phyloP scores from a whole-genome alignment of 345 rosid genomes.

The Aquilaria sinensis region DNA sequence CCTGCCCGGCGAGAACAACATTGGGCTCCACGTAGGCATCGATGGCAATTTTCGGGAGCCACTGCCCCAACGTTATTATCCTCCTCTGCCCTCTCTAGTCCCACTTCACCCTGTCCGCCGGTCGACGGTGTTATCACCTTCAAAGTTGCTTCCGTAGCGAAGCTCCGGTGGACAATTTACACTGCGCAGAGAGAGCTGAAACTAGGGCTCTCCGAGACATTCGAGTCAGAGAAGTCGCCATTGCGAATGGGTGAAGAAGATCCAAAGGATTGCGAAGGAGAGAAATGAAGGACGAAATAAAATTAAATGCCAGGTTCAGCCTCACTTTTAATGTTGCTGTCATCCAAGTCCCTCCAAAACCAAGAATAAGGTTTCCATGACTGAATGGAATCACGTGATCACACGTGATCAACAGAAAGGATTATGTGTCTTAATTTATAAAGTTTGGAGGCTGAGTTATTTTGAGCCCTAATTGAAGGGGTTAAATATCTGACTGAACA shows the following conservation, averaged over 20 bases:
- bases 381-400: no score
- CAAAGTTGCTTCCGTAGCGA: constrained; percentile 26
- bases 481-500: no score
- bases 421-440: no score
- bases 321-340: no score
- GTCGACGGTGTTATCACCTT: constrained; percentile 49
- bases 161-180: constrained; percentile 19
- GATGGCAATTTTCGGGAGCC: constrained; percentile 93
- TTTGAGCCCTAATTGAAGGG: no score
- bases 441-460: no score
- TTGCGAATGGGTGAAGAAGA: constrained; percentile 7
- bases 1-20: constrained; percentile 91
- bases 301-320: not conserved
- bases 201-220: constrained; percentile 35
- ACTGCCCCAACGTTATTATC: constrained; percentile 89
- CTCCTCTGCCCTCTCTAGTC: constrained; percentile 94
- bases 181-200: constrained; percentile 4
- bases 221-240: constrained; percentile 61
- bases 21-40: constrained; percentile 94
- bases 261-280: constrained; percentile 4
- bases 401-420: no score
- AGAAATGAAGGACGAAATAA: constrained; percentile 3
- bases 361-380: no score
- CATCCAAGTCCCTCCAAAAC: no score
- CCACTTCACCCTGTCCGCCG: constrained; percentile 82